Evolutionary conservation across 306 rosid genomes (phyloP).

Genomic region (Quercus parvula): DNA sequence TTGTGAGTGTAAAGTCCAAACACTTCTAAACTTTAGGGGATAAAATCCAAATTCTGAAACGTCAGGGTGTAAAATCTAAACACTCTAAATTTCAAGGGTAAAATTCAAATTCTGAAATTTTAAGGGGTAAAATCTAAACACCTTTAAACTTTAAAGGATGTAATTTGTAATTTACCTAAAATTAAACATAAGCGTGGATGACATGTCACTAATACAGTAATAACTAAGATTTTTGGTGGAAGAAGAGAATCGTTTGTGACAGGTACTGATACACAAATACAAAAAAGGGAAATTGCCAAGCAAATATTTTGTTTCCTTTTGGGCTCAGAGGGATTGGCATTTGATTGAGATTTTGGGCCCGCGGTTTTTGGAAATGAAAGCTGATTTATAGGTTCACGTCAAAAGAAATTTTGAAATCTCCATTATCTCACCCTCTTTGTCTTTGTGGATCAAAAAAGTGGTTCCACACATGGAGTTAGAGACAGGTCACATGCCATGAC

Average conservation of each 20-base stretch:
- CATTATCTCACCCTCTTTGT: not conserved
- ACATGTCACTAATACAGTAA: no score
- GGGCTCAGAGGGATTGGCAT: not conserved
- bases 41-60: no score
- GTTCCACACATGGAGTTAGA: constrained; percentile 18
- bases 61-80: no score
- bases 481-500: constrained; percentile 26
- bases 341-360: not conserved
- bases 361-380: not conserved
- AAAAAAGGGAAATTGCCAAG: not conserved
- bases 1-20: no score
- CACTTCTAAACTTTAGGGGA: no score
- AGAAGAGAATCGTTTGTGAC: not conserved
- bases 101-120: no score
- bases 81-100: no score
- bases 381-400: not conserved
- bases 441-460: not conserved
- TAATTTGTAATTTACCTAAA: no score
- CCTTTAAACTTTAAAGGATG: fast-evolving
- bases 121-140: no score
- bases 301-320: not conserved
- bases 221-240: no score
- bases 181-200: no score
- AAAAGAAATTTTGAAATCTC: not conserved
- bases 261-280: not conserved